These are phyloP conservation scores for Penicillium sp. DNA, from an alignment of 2,329 filamentous ascomycete species.

Conservation along the genomic window DNA sequence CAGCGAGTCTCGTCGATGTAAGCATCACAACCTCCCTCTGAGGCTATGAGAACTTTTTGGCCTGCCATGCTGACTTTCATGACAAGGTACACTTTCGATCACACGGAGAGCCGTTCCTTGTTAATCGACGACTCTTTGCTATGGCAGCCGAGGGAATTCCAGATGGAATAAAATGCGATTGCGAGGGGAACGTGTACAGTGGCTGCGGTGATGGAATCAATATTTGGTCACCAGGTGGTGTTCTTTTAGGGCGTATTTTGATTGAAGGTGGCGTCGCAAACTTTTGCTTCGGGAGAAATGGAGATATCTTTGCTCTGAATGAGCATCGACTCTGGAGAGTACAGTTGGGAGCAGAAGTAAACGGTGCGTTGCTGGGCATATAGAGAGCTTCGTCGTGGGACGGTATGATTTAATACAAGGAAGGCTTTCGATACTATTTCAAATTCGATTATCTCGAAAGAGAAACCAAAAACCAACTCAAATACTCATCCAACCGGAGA, in stretches of 20 bases:
- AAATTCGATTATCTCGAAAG: no score
- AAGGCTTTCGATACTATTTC: no score
- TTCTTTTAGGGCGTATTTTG: constrained; percentile 62
- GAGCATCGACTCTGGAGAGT: no score
- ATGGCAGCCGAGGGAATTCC: constrained; percentile 56
- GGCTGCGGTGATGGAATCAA: constrained; percentile 51
- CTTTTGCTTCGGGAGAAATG: constrained; percentile 55
- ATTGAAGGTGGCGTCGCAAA: constrained; percentile 53
- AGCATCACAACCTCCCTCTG: no score
- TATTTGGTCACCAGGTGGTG: constrained; percentile 57
- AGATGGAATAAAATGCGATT: constrained; percentile 57
- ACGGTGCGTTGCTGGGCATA: no score
- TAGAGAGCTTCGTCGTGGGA: no score
- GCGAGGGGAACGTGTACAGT: constrained; percentile 59
- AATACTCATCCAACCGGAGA: no score
- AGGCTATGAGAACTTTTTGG: no score
- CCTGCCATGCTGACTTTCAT: background rate
- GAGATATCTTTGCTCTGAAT: constrained; percentile 20
- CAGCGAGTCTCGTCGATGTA: no score
- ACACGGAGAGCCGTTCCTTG: constrained; percentile 52
- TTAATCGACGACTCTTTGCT: constrained; percentile 59
- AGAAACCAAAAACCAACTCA: no score
- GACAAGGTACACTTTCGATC: constrained; percentile 56
- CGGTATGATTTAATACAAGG: no score
- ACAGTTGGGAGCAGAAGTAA: no score